Base-by-base conservation (phyloP, 2,329 filamentous ascomycete species). In the Exophiala aquamarina region DNA sequence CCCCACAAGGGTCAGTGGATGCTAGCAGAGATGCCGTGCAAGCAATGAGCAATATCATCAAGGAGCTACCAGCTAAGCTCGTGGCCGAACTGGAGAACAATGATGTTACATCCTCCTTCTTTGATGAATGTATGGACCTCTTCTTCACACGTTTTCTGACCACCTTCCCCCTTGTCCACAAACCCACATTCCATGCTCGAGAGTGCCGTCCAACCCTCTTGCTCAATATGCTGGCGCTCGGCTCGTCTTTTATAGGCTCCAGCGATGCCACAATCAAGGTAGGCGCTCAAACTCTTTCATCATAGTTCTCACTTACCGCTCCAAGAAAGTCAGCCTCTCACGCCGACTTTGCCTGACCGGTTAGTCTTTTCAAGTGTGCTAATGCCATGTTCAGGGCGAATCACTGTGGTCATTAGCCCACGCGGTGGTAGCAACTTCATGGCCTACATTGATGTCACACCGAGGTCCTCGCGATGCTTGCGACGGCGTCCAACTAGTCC, bases 71-170 rank as follows among this genome's bases (percentile, higher is more conserved):
- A 35, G 32, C 6, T 6, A 35, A 35, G 32, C 32, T 35, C 13
- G 32, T 35, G 5, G 59, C 60, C 37, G 44, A 55, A 35, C 51
- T 52, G 34, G 29, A 50, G 15, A 64, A 66, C 14, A 38, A 51
- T 33, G 52, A 39, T 8, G 63, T 72, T 13, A 72, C 67, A 19
- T 73, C 70, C 0, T 67, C 70, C 14, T 72, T 73, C 23, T 58
- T 73, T 4, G 70, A 73, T 41, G 67, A 70, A 51, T 71, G 69
- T 49, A 54, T 73, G 13, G 70, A 73, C 47, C 70, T 73, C 68
- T 73, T 73, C 56, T 73, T 73, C 44, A 63, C 63, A 8, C 62
- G 67, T 10, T 71, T 73, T 44, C 70, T 71, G 19, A 69, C 70
- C 3, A 71, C 69, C 1, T 72, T 73, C 44, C 70, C 70, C 4